phyloP scores from a whole-genome alignment of 1,284 basidiomycete species.

The Coriolopsis trogii region DNA sequence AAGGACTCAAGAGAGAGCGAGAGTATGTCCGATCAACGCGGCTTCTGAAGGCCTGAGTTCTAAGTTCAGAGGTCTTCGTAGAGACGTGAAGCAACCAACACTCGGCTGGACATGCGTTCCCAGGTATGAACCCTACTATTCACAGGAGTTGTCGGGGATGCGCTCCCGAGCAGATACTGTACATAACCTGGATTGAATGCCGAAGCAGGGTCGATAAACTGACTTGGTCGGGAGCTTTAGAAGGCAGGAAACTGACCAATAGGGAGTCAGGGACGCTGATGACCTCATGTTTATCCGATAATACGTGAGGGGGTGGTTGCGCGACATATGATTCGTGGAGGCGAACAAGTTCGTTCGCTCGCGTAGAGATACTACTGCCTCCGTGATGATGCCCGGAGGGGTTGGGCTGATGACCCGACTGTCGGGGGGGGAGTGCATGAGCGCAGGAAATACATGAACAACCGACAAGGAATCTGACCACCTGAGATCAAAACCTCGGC shows the following conservation, averaged over 20 bases:
- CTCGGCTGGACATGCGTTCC: too few relatives aligned
- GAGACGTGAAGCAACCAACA: too few relatives aligned
- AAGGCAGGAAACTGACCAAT: constrained; percentile 1
- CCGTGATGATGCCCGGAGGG: constrained; percentile 4
- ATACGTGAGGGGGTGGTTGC: constrained; percentile 7
- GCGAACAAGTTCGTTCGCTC: background rate
- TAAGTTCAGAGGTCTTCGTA: too few relatives aligned
- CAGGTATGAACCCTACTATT: too few relatives aligned
- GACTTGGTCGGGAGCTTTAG: constrained; percentile 10
- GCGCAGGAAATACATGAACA: too few relatives aligned
- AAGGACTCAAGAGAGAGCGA: background rate
- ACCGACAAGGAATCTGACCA: too few relatives aligned
- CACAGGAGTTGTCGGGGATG: too few relatives aligned
- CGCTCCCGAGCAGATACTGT: background rate
- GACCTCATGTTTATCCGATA: constrained; percentile 26
- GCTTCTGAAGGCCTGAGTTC: too few relatives aligned
- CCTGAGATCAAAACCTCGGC: too few relatives aligned
- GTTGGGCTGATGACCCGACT: background rate
- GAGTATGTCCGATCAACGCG: constrained; percentile 5
- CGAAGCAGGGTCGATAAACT: constrained; percentile 12
- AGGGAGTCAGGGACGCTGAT: constrained; percentile 7
- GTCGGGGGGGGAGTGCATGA: background rate
- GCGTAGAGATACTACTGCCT: background rate
- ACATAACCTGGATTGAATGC: constrained; percentile 8
- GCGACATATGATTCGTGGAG: constrained; percentile 6